Base-by-base conservation (phyloP, 208 protist species). In the Herpetomonas tarakana region DNA sequence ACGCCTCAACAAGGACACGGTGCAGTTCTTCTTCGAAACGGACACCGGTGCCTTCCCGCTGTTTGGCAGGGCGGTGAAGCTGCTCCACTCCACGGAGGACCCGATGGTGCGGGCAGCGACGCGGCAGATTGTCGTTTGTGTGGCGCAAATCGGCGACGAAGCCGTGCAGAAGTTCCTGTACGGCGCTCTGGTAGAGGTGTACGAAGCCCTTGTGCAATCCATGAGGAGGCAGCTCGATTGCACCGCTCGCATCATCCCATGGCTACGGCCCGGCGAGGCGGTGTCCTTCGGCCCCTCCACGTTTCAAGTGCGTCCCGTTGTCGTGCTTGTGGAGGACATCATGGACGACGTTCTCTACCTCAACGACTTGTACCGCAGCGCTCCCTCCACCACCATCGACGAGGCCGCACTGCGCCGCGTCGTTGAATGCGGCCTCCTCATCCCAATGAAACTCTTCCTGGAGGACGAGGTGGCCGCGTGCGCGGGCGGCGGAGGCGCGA, bases 341-440 rank as follows among this genome's bases (percentile, higher is more conserved):
- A 65, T 94, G 59, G 90, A 96, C 52, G 85, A 94, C 45, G 54
- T 88, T 2, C 78, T 87, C 57, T 96, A 93, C 58, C 24, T 93
- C 19, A 94, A 93, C 65, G 90, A 96, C 51, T 62, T 96, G 16
- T 78, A 74, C 57, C 62, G 56, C n/a, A 58, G 80, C 1, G 71
- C 83, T 6, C 67, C 73, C 16, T 2, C 44, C 0, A 39, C 74
- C 49, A 68, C 61, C 18, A 54, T 58, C 0, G 31, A 35, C n/a
- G 49, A 73, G 19, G 60, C 52, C 19, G 58, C 47, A 11, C 29
- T 39, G 27, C 12, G 19, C 0, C 30, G 41, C 0, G 54, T 29
- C 1, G 57, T 76, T 29, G 68, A 76, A 56, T 9, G 29, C 16
- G 28, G 68, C 28, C 72, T 85, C 27, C 22, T 73, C 9, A 14